Evolutionary conservation across 2,329 filamentous ascomycete species (phyloP), one percentile per base, ranked within the genome.

Genomic region (Aspergillus texensis): DNA sequence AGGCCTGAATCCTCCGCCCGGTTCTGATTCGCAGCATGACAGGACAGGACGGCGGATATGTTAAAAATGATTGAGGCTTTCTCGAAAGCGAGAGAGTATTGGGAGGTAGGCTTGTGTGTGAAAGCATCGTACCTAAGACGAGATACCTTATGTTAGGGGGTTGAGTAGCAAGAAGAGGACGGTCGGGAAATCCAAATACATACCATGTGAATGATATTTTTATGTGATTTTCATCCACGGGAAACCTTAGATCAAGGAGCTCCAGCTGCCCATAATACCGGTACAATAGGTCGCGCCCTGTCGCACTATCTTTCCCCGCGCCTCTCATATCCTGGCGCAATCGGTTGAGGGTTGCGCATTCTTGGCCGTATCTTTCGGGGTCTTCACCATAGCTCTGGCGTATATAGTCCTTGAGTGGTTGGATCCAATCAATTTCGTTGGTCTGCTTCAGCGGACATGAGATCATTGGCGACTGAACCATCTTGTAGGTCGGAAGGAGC

Each of bases 11-110:
- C 95, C 75, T 98, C 94, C 67, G 91, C 91, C 57, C 95, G 89
- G 70, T 95, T 94, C 80, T 99, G 96, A 74, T 92, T 87, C 50
- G 94, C 93, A 65, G 94, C 95, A 84, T 99, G 93, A 74, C 94
- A 97, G 60, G 94, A 98, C 24, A 99, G 85, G 30, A 98, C 94
- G 70, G 95, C 94, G 43, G 94, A 96, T 70, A 99, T 99, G 80
- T 99, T 99, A 85, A 99, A 99, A 73, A 99, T 97, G 75, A 99
- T 96, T 72, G 94, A 98, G 16, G 95, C 95, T 77, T 99, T 99
- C 79, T 99, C 95, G 77, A 96, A 99, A 55, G 95, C 95, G 55
- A 99, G 85, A 9, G 94, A 97, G 81, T 96, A 97, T 78, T 99
- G 95, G 4, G 94, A 89, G 5, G 95, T 99, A n/a, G 93, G 87